A percentile compares a stretch with the other conserved stretches of the same genome.
Conservation (phyloP, 2,329 filamentous ascomycete genomes). For the Venturia pyrina region DNA sequence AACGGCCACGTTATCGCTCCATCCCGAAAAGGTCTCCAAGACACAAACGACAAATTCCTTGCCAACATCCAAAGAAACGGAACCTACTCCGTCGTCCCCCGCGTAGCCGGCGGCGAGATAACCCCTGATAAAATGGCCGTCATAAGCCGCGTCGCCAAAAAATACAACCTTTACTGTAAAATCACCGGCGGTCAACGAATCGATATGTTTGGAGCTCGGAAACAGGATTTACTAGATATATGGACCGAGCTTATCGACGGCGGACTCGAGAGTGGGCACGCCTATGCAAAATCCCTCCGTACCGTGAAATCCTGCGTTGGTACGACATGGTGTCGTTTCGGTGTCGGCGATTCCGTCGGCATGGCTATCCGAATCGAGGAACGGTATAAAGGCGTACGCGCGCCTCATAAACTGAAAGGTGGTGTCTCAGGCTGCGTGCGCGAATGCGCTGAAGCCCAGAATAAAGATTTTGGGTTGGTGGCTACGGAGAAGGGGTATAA, state of each 20-base stretch:
- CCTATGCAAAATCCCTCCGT: conserved; percentile 78
- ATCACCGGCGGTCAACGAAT: conserved; percentile 89
- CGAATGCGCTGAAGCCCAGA: conserved; percentile 86
- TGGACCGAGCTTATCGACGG: conserved; percentile 72
- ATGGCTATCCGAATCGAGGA: conserved; percentile 83
- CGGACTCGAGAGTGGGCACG: conserved; percentile 84
- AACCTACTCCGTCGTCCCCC: conserved; percentile 78
- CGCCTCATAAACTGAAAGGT: conserved; percentile 87
- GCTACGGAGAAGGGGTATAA: conserved; percentile 91
- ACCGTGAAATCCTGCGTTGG: conserved; percentile 91
- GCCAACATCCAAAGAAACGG: conserved; percentile 88
- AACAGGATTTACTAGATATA: conserved; percentile 73
- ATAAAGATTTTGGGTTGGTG: conserved; percentile 87
- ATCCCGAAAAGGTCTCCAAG: conserved; percentile 64
- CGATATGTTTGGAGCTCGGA: conserved; percentile 84
- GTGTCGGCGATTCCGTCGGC: conserved; percentile 80
- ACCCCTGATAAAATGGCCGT: conserved; percentile 75
- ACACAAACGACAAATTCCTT: conserved; percentile 81
- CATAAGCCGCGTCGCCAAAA: conserved; percentile 74
- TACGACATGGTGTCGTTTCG: conserved; percentile 82
- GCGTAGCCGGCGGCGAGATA: conserved; percentile 77
- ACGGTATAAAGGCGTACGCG: conserved; percentile 82
- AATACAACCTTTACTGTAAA: conserved; percentile 79
- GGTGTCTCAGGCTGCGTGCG: conserved; percentile 82
- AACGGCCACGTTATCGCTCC: conserved; percentile 73